phyloP scores from a whole-genome alignment of 2,329 filamentous ascomycete species.

The Trichothecium sympodiale region DNA sequence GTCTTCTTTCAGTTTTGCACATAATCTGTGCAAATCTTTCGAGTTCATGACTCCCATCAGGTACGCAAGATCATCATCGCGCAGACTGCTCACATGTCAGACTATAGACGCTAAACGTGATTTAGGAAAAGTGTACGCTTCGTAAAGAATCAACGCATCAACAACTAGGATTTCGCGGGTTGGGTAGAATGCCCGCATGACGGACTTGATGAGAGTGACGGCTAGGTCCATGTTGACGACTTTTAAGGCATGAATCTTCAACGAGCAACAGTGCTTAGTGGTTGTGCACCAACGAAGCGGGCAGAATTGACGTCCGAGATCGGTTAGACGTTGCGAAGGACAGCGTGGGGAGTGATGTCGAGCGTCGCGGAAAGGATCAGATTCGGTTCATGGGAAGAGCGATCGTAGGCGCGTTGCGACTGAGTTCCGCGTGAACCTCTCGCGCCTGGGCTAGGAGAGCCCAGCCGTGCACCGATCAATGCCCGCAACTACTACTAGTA shows the following conservation, averaged over 20 bases:
- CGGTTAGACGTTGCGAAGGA: no score
- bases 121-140: slow-evolving; percentile 42
- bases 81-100: slow-evolving; percentile 70
- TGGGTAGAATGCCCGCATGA: slow-evolving; percentile 77
- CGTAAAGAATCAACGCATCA: slow-evolving; percentile 78
- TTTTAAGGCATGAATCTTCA: background rate
- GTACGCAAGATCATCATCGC: slow-evolving; percentile 79
- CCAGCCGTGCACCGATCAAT: no score
- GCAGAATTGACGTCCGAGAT: no score
- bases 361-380: no score
- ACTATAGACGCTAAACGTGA: no score
- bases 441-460: no score
- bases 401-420: no score
- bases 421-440: no score
- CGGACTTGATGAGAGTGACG: slow-evolving; percentile 75
- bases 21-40: slow-evolving; percentile 85
- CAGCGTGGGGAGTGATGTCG: no score
- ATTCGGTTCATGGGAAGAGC: no score
- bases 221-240: slow-evolving; percentile 36
- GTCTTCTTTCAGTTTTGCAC: slow-evolving; percentile 74
- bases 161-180: slow-evolving; percentile 76
- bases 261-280: background rate
- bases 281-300: background rate
- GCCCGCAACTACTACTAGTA: no score
- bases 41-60: slow-evolving; percentile 82